Base-by-base conservation (phyloP, 768 basidiomycete species). In the Tricholoma flavovirens region DNA sequence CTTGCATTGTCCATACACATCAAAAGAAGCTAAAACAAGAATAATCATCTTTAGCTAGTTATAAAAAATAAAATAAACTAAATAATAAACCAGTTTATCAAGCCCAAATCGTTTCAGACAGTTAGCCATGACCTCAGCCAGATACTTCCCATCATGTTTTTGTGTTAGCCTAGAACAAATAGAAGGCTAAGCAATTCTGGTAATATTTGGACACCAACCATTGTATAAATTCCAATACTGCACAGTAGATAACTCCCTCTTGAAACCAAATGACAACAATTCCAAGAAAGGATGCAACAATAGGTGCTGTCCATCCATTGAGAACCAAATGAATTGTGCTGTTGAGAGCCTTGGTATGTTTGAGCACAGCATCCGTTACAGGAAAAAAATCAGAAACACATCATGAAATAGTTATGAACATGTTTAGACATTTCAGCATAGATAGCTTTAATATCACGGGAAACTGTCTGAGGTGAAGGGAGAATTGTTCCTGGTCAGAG, bases 221-320 rank as follows among this genome's bases (percentile, higher is more conserved):
- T n/a, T n/a, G n/a, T 17, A 67, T 61, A 51, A 71, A 71, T 53
- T 71, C 69, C 1, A 71, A 60, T 7, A 65, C 60, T 5, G 59
- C 40, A 2, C 57, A 58, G 46, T 64, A 61, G 12, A 69, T 64
- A 10, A 59, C 49, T 5, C 68, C 67, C 5, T 55, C 42, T 3
- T 42, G 54, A 58, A 55, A 66, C 70, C 66, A 68, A 17, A 65
- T 15, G n/a, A 51, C 9, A n/a, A 51, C 49, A 30, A 51, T 11
- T 21, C 68, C 67, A 9, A 70, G 62, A 40, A 63, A 70, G 0
- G 60, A 64, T 3, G 57, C 50, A 14, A 57, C 59, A 17, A 67
- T 38, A 10, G 68, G 69, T 14, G 64, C 62, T 9, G 66, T 67
- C 69, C 70, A 71, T 29, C 71, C 63, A 60, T 71, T 66, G 11